Evolutionary conservation across 2,329 filamentous ascomycete genomes (phyloP).

Genomic region (Mycogone perniciosa): DNA sequence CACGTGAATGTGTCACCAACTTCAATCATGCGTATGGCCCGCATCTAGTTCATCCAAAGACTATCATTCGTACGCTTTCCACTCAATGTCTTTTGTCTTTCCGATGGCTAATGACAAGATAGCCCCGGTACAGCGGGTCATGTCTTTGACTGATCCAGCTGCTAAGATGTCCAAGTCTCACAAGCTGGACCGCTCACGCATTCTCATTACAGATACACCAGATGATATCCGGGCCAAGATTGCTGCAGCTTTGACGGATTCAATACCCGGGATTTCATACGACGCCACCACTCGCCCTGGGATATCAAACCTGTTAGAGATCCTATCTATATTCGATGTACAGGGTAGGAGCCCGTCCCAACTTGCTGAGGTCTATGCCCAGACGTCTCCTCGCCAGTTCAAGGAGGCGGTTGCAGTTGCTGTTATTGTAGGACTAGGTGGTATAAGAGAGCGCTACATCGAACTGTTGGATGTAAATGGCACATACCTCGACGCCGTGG

Average conservation of each 20-base stretch:
- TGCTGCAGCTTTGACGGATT: conserved; percentile 70
- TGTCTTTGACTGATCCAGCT: conserved; percentile 74
- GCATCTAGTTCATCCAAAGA: conserved; percentile 59
- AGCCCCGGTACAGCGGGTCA: conserved; percentile 79
- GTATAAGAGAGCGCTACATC: conserved; percentile 51
- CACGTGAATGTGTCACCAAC: conserved; percentile 74
- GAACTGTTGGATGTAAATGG: conserved; percentile 43
- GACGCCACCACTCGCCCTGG: conserved; percentile 66
- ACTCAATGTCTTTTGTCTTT: neutral
- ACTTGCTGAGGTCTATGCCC: conserved; percentile 34
- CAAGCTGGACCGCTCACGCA: conserved; percentile 62
- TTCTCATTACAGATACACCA: conserved; percentile 69
- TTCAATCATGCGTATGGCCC: conserved; percentile 74
- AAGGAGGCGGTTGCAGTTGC: conserved; percentile 52
- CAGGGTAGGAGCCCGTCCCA: conserved; percentile 32
- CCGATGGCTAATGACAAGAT: neutral
- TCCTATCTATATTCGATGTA: conserved; percentile 64
- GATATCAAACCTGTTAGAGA: conserved; percentile 78
- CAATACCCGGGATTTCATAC: conserved; percentile 59
- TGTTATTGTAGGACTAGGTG: conserved; percentile 46
- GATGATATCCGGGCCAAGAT: conserved; percentile 64
- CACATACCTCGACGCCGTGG: conserved; percentile 51
- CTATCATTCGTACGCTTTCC: conserved; percentile 58
- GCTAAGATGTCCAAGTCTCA: conserved; percentile 96
- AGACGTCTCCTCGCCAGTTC: conserved; percentile 31